phyloP scores from a whole-genome alignment of 306 rosid species.

The Styphnolobium japonicum region DNA sequence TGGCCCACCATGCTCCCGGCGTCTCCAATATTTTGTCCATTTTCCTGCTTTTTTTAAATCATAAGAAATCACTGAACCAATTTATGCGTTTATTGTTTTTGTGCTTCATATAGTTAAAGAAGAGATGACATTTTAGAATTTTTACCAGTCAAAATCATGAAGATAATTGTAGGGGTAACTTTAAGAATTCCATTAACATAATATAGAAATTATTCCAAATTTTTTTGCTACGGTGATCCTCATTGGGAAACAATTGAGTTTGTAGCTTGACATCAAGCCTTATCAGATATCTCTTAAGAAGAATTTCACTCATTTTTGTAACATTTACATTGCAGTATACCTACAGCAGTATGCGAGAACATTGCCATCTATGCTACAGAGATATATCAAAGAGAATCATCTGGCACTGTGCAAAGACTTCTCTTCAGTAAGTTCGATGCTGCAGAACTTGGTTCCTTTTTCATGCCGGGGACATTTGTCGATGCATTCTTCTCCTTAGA shows the following conservation, averaged over 20 bases:
- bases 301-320: conserved; percentile 18
- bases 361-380: conserved; percentile 67
- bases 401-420: conserved; percentile 56
- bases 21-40: neutral
- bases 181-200: neutral
- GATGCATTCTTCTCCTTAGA: conserved; percentile 88
- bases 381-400: conserved; percentile 75
- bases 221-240: neutral
- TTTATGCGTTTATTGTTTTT: neutral
- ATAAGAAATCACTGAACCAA: neutral
- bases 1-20: neutral
- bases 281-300: neutral
- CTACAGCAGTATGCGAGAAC: conserved; percentile 48
- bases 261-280: neutral
- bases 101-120: neutral
- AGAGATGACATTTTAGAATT: neutral
- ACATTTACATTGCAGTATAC: conserved; percentile 59
- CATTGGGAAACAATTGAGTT: neutral
- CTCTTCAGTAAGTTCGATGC: conserved; percentile 72
- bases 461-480: conserved; percentile 58
- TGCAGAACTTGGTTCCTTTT: conserved; percentile 62
- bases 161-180: neutral
- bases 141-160: neutral
- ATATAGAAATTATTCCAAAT: neutral
- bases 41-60: conserved; percentile 3